phyloP scores from a whole-genome alignment of 352 stramenopile genomes.

The Aphanomyces astaci region DNA sequence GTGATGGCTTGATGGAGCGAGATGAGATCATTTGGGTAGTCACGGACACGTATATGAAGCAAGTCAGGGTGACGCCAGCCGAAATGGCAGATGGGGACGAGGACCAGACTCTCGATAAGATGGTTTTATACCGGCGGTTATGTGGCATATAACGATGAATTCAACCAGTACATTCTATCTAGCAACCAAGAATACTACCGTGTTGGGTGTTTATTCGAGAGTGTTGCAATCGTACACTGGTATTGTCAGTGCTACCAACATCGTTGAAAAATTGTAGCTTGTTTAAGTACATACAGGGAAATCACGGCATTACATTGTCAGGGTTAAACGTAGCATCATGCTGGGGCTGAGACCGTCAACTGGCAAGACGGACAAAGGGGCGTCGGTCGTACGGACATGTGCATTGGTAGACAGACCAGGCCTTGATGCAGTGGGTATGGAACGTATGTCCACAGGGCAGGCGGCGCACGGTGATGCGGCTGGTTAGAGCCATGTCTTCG shows the following conservation, averaged over 20 bases:
- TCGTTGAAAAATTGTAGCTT: too few species aligned
- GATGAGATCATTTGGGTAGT: constrained; percentile 31
- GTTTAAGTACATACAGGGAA: too few species aligned
- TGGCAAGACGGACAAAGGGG: constrained; percentile 2
- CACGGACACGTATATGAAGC: constrained; percentile 18
- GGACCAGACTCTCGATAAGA: neutral
- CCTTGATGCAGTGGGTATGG: constrained; percentile 28
- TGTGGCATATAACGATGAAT: neutral
- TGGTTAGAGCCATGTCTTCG: constrained; percentile 16
- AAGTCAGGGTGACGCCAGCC: neutral
- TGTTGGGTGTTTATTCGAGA: too few species aligned
- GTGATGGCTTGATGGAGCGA: too few species aligned
- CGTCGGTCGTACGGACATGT: constrained; percentile 34
- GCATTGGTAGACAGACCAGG: constrained; percentile 27
- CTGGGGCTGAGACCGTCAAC: too few species aligned
- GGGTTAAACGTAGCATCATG: too few species aligned
- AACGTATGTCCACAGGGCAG: constrained; percentile 33
- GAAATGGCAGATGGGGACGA: constrained; percentile 3
- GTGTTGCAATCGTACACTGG: too few species aligned
- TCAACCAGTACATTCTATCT: too few species aligned
- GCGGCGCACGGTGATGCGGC: neutral
- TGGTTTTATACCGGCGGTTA: neutral
- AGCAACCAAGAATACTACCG: too few species aligned
- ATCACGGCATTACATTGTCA: too few species aligned
- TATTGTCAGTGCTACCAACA: too few species aligned